Evolutionary conservation across 2,329 filamentous ascomycete species (phyloP), one percentile per base, ranked within the genome.

Genomic region (Cordyceps pruinosa): DNA sequence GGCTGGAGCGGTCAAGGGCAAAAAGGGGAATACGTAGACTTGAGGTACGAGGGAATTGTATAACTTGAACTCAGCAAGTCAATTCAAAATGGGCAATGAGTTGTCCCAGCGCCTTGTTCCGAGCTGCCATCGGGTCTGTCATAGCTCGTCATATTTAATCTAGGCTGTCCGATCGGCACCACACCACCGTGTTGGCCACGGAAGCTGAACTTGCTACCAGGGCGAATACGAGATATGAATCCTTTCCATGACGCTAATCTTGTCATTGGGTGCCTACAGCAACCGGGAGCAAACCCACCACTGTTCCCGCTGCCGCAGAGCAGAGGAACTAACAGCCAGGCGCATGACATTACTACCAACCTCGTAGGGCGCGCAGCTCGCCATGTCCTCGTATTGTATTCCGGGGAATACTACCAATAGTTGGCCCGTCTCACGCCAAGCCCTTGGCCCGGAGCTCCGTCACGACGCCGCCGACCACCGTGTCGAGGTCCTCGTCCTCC

Each of bases 401-500:
- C 30, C 53, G 21, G 46, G 17, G 15, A 42, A 5, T n/a, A 7
- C 17, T 17, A 13, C 19, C 9, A 9, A 15, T 25, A n/a, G n/a
- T n/a, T n/a, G n/a, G n/a, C n/a, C n/a, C n/a, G n/a, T n/a, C 42
- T 47, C 32, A 54, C 26, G 54, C 49, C 41, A 50, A 50, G 41
- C 55, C 47, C 17, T 56, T 59, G 15, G 47, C 47, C 28, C 39
- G 41, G 13, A 65, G 48, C 21, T 63, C 58, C 15, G 66, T 66
- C 7, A 75, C 68, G 5, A 74, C 67, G 3, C 62, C 61, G 35
- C 65, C 64, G 3, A 80, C 68, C 5, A 75, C 72, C 13, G 67
- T 59, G 23, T 79, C 75, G 7, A 80, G 63, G 50, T 75, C 69
- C 66, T 80, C 76, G 50, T 80, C 72, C 64, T 76, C 59, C 4